A percentile compares a stretch with the other conserved stretches of the same genome.
These are phyloP conservation scores for Henningerozyma blattae DNA, from an alignment of 805 yeast genomes.

Conservation along the genomic window DNA sequence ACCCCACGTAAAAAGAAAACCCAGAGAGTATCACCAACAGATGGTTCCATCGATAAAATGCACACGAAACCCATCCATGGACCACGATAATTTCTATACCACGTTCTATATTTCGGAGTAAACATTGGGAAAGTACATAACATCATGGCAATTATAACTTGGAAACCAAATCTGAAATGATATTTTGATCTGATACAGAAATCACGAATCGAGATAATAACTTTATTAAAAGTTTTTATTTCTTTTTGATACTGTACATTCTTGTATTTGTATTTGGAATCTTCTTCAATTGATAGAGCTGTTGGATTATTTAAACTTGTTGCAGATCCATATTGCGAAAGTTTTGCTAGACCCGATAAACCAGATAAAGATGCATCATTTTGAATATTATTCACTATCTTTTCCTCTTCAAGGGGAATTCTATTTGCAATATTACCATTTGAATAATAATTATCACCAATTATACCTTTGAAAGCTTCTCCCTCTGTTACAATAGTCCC, in stretches of 20 bases:
- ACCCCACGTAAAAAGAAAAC: conserved; percentile 35
- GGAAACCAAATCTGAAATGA: conserved; percentile 36
- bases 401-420: neutral
- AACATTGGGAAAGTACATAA: conserved; percentile 40
- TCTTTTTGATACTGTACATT: neutral
- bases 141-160: conserved; percentile 34
- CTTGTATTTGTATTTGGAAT: conserved; percentile 2
- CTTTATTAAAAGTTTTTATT: neutral
- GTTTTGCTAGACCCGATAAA: too few relatives aligned
- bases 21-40: conserved; percentile 39
- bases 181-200: conserved; percentile 16
- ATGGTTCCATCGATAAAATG: conserved; percentile 36
- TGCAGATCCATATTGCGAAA: too few relatives aligned
- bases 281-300: too few relatives aligned
- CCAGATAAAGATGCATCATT: too few relatives aligned
- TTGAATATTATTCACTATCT: neutral
- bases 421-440: neutral
- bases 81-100: conserved; percentile 38
- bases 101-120: conserved; percentile 32
- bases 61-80: conserved; percentile 45
- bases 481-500: conserved; percentile 24
- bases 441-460: neutral
- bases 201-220: conserved; percentile 2
- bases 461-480: conserved; percentile 25
- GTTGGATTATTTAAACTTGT: too few relatives aligned